Percentiles rank a stretch among this genome's conserved stretches.
phyloP scores from a whole-genome alignment of 495 filamentous ascomycete genomes.

The Penicillium desertorum region DNA sequence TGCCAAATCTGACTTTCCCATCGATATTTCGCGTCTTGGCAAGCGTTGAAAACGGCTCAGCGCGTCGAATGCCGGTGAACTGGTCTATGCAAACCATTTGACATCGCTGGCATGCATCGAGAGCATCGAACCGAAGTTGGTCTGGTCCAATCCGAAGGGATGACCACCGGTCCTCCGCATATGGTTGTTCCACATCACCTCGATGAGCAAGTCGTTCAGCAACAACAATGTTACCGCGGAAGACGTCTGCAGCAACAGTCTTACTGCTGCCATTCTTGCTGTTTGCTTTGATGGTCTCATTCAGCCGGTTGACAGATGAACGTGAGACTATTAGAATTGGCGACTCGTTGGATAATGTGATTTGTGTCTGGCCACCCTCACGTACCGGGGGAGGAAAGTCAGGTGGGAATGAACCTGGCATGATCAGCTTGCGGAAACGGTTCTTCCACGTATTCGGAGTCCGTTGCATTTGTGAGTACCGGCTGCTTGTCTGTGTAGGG shows the following conservation, averaged over 20 bases:
- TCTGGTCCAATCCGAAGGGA: slow-evolving; percentile 38
- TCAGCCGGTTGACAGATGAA: slow-evolving; percentile 75
- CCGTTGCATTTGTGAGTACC: slow-evolving; percentile 56
- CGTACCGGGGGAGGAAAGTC: slow-evolving; percentile 48
- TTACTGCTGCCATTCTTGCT: slow-evolving; percentile 40
- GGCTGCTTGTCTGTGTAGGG: slow-evolving; percentile 58
- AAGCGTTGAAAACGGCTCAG: slow-evolving; percentile 86
- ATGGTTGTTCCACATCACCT: slow-evolving; percentile 51
- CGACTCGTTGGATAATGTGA: slow-evolving; percentile 86
- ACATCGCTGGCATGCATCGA: slow-evolving; percentile 82
- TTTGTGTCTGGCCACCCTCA: slow-evolving; percentile 45
- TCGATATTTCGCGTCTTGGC: slow-evolving; percentile 79
- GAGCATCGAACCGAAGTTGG: slow-evolving; percentile 57
- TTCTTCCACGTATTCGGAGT: slow-evolving; percentile 21
- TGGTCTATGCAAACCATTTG: slow-evolving; percentile 97
- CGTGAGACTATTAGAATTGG: slow-evolving; percentile 83
- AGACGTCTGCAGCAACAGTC: slow-evolving; percentile 68
- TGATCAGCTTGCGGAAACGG: slow-evolving; percentile 39
- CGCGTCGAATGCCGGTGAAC: slow-evolving; percentile 68
- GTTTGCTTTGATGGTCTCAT: slow-evolving; percentile 60
- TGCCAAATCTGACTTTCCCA: slow-evolving; percentile 83
- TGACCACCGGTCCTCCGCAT: slow-evolving; percentile 53
- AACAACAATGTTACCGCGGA: slow-evolving; percentile 84
- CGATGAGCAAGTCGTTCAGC: slow-evolving; percentile 46
- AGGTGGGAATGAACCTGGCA: slow-evolving; percentile 60